A percentile compares a stretch with the other conserved stretches of the same genome.
Conservation (phyloP, 345 rosid species). For the Brassica rapa region DNA sequence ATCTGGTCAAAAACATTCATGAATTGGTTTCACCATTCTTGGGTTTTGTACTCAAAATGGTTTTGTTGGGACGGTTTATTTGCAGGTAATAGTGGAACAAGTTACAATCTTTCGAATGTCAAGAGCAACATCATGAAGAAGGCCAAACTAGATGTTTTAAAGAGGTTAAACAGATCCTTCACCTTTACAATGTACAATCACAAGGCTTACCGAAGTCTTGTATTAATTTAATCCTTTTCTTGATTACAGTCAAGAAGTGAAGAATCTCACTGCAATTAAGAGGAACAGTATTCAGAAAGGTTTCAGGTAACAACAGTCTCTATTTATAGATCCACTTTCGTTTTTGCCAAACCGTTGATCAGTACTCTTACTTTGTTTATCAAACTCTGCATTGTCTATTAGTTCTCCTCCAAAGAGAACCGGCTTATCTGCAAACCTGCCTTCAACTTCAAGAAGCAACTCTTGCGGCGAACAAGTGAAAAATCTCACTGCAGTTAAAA, state of each 20-base stretch:
- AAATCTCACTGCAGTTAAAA: slow-evolving; percentile 66
- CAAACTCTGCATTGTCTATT: slow-evolving; percentile 27
- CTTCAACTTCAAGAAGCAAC: slow-evolving; percentile 34
- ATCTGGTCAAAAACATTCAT: slow-evolving; percentile 10
- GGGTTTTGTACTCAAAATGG: slow-evolving; percentile 2
- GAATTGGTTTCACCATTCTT: background rate
- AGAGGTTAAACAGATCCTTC: slow-evolving; percentile 50
- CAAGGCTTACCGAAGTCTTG: no score
- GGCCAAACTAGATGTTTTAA: slow-evolving; percentile 70
- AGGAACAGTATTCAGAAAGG: slow-evolving; percentile 62
- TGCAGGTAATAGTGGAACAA: slow-evolving; percentile 57
- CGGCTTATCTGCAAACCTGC: slow-evolving; percentile 4
- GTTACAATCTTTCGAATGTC: slow-evolving; percentile 56
- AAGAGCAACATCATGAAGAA: slow-evolving; percentile 94
- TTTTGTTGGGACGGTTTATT: slow-evolving; percentile 2
- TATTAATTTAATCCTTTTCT: background rate
- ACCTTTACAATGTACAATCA: slow-evolving; percentile 2
- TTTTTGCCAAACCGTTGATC: slow-evolving; percentile 8
- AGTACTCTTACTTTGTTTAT: background rate
- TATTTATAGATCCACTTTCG: background rate
- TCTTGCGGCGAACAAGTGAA: slow-evolving; percentile 54
- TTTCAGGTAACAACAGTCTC: slow-evolving; percentile 49
- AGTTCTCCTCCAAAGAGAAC: slow-evolving; percentile 32
- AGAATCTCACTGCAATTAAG: slow-evolving; percentile 72
- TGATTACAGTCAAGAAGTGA: slow-evolving; percentile 71